Evolutionary conservation across 2,329 filamentous ascomycete genomes (phyloP).

Genomic region (Chaetomiaceae sp.): DNA sequence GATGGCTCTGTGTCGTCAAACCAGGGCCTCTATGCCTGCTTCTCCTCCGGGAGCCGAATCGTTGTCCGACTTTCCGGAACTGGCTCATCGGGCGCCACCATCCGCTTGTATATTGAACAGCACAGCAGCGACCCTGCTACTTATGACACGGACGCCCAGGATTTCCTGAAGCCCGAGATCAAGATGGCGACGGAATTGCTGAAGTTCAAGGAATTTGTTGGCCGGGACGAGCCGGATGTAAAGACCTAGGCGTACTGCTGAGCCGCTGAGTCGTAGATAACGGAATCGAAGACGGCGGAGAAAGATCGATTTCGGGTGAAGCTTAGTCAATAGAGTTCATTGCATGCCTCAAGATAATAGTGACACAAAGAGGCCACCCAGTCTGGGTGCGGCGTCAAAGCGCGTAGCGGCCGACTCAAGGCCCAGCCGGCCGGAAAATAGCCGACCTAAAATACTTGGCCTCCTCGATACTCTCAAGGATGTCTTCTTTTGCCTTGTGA

Average conservation of each 20-base stretch:
- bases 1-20: slow-evolving; percentile 93
- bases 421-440: slow-evolving; percentile 23
- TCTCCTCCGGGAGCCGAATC: slow-evolving; percentile 90
- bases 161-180: slow-evolving; percentile 88
- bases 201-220: slow-evolving; percentile 90
- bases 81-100: slow-evolving; percentile 90
- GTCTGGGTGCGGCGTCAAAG: neutral
- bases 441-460: slow-evolving; percentile 65
- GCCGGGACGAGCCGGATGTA: slow-evolving; percentile 89
- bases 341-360: neutral
- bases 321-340: neutral
- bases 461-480: slow-evolving; percentile 91
- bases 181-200: slow-evolving; percentile 78
- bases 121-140: slow-evolving; percentile 77
- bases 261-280: neutral
- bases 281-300: neutral
- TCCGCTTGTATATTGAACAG: slow-evolving; percentile 95
- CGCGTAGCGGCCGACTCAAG: neutral
- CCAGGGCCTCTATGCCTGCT: slow-evolving; percentile 92
- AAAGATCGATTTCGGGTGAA: neutral
- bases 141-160: slow-evolving; percentile 80
- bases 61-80: slow-evolving; percentile 94
- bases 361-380: too few relatives aligned
- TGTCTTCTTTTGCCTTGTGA: slow-evolving; percentile 84
- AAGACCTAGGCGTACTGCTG: slow-evolving; percentile 64